Base-by-base conservation (phyloP, 2,329 filamentous ascomycete genomes). In the Colletotrichum shisoi region DNA sequence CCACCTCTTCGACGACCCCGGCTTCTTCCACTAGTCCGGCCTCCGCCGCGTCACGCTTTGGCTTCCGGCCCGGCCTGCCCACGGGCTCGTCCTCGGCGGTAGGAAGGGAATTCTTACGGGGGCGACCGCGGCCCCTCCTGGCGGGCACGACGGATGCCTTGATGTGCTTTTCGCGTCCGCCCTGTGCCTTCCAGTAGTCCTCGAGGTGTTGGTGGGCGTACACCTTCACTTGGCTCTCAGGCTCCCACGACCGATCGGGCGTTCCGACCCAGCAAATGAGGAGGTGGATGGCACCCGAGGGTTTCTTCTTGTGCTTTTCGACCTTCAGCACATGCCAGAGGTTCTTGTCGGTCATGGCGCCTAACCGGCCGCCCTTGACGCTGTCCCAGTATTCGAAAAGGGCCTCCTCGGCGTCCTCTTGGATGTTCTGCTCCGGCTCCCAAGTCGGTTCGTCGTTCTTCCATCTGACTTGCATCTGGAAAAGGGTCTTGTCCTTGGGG, bases 381-480 rank as follows among this genome's bases (percentile, higher is more conserved):
- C 42, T 51, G 8, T 68, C 49, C 70, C 70, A 71, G 52, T 71
- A 71, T 5, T 34, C 49, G 9, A 69, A 78, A 1, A 79, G 63
- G 1, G 67, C 68, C 24, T 77, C 76, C 31, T 72, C 73, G 1
- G 76, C 76, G 49, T 74, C 74, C 56, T 72, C 62, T 45, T 79
- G 77, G 49, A 79, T 75, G 61, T 75, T 75, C 15, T 73, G 71
- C 51, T 79, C 77, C 4, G 69, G 54, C 31, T 78, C 77, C 76
- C 76, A 79, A 3, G 74, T 76, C 5, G 58, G 59, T 56, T 75
- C 74, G 13, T 71, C 73, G 2, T 39, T 69, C 75, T 67, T 62
- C 69, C 76, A 78, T 27, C 74, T 71, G 31, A 78, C 72, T 5
- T 74, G 70, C 9, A 78, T 57, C 54, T 78, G 74, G 48, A 78